A percentile compares a stretch with the other conserved stretches of the same genome.
Evolutionary conservation across 2,329 filamentous ascomycete genomes (phyloP).

Genomic region (Pestalotiopsis fici): DNA sequence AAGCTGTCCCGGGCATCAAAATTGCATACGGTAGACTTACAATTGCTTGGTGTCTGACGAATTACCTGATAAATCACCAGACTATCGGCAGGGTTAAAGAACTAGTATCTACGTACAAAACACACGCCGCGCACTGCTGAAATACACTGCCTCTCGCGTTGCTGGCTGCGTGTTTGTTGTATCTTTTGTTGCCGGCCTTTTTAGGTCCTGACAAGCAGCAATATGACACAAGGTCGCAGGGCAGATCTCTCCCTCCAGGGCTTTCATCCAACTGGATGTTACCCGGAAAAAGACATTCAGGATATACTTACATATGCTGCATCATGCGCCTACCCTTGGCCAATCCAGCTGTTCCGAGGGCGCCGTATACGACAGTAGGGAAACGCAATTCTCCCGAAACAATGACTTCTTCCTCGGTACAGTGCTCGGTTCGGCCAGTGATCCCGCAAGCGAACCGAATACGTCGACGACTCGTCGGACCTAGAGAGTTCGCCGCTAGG

Average conservation of each 20-base stretch:
- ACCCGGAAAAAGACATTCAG: background rate
- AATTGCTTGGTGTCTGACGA: background rate
- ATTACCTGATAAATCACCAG: background rate
- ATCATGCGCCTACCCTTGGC: background rate
- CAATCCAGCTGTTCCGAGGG: background rate
- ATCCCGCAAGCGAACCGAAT: slow-evolving; percentile 1
- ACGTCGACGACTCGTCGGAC: background rate
- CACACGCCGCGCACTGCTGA: background rate
- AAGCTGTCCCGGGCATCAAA: background rate
- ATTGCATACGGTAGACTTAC: background rate
- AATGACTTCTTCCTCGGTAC: background rate
- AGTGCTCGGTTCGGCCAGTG: slow-evolving; percentile 1
- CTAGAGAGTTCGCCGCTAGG: slow-evolving; percentile 3
- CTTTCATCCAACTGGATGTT: background rate
- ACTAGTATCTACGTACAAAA: background rate
- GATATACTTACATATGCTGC: background rate
- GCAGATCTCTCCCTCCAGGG: background rate
- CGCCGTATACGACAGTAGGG: background rate
- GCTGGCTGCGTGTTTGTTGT: background rate
- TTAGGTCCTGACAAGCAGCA: slow-evolving; percentile 2
- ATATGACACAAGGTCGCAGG: slow-evolving; percentile 4
- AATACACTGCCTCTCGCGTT: background rate
- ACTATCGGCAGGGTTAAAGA: background rate
- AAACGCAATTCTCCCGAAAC: background rate
- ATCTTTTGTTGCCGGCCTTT: background rate